Evolutionary conservation across 2,329 filamentous ascomycete species (phyloP).

Genomic region (Cercospora sesami): DNA sequence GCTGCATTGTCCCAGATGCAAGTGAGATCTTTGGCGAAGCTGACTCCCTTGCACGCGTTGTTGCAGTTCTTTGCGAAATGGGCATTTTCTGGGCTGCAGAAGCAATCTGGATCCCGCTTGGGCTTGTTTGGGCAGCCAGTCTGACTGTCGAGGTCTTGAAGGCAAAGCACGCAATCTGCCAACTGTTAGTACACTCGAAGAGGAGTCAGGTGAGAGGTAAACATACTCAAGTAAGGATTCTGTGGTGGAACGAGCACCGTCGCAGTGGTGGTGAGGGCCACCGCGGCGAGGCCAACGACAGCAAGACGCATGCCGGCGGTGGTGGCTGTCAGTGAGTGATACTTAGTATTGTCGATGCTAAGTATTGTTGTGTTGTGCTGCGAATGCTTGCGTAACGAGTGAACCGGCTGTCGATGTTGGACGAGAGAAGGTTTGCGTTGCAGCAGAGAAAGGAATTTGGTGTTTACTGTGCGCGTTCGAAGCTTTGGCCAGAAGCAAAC

Average conservation of each 20-base stretch:
- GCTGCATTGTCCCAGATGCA: neutral
- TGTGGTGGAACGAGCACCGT: neutral
- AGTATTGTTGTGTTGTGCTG: slow-evolving; percentile 11
- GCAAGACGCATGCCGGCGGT: slow-evolving; percentile 7
- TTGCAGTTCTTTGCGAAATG: neutral
- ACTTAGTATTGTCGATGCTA: slow-evolving; percentile 9
- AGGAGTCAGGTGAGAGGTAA: neutral
- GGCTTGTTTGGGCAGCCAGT: slow-evolving; percentile 2
- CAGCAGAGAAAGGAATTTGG: neutral
- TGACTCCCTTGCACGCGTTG: neutral
- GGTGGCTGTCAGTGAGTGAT: neutral
- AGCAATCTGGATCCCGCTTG: neutral
- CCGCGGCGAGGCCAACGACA: neutral
- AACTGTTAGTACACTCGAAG: neutral
- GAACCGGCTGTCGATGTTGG: slow-evolving; percentile 15
- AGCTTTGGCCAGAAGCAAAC: neutral
- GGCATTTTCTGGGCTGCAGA: neutral
- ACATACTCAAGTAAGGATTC: neutral
- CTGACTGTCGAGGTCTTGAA: neutral
- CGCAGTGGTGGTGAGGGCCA: neutral
- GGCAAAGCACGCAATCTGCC: slow-evolving; percentile 2
- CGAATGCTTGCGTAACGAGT: slow-evolving; percentile 9
- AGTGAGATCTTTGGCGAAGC: neutral
- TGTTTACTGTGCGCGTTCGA: neutral
- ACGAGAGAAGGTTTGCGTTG: slow-evolving; percentile 10